Evolutionary conservation across 2,329 filamentous ascomycete genomes (phyloP).

Genomic region (Cryphonectria naterciae): DNA sequence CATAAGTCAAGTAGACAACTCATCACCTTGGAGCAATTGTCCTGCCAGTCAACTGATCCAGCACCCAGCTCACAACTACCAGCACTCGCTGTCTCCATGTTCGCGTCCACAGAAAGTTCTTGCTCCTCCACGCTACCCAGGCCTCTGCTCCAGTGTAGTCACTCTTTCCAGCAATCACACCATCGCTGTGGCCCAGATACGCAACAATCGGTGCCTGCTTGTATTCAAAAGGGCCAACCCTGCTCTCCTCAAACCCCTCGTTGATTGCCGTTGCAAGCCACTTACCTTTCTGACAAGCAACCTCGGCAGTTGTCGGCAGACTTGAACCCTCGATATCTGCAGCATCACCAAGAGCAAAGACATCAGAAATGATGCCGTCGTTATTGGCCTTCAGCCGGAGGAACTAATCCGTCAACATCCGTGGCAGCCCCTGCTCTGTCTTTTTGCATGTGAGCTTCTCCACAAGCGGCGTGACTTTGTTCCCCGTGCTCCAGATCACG

Average conservation of each 20-base stretch:
- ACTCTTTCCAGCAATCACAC: conserved; percentile 24
- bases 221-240: conserved; percentile 17
- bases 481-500: conserved; percentile 24
- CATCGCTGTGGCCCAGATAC: conserved; percentile 23
- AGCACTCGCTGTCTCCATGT: conserved; percentile 22
- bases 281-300: conserved; percentile 27
- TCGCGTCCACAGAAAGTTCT: conserved; percentile 25
- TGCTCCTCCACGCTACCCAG: conserved; percentile 26
- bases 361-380: conserved; percentile 8
- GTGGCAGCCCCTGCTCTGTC: conserved; percentile 18
- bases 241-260: conserved; percentile 14
- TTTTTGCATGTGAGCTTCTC: conserved; percentile 20
- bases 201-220: conserved; percentile 22
- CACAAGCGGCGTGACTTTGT: conserved; percentile 18
- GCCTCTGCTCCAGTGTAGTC: conserved; percentile 26
- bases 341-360: conserved; percentile 25
- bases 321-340: conserved; percentile 23
- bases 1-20: neutral
- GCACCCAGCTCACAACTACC: conserved; percentile 22
- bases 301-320: conserved; percentile 25
- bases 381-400: conserved; percentile 11
- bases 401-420: conserved; percentile 22
- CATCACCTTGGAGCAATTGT: conserved; percentile 21
- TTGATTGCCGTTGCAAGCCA: conserved; percentile 25
- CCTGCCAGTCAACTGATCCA: conserved; percentile 20